Conservation (phyloP, 352 stramenopile species). For the Chrysophaeum taylorii region DNA sequence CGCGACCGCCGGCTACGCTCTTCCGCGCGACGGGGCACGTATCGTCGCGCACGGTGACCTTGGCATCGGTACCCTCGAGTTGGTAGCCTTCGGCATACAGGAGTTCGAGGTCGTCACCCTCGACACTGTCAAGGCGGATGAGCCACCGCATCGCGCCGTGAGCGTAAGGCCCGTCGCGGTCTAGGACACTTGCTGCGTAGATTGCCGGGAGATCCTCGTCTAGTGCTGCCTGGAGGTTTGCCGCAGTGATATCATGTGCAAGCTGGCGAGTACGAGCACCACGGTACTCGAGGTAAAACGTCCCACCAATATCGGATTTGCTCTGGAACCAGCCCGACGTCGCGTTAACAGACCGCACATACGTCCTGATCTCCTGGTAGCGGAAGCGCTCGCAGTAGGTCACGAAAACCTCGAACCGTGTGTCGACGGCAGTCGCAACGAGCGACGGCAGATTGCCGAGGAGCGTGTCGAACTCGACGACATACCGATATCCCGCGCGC, state of each 20-base stretch:
- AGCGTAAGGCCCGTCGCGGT: slow-evolving; percentile 51
- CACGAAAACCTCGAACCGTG: slow-evolving; percentile 33
- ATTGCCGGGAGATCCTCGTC: slow-evolving; percentile 53
- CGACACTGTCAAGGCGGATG: slow-evolving; percentile 43
- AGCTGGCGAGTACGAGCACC: slow-evolving; percentile 58
- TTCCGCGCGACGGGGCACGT: slow-evolving; percentile 25
- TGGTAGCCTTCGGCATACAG: slow-evolving; percentile 48
- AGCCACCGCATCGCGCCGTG: slow-evolving; percentile 37
- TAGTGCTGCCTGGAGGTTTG: slow-evolving; percentile 48
- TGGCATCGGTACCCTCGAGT: slow-evolving; percentile 29
- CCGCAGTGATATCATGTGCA: slow-evolving; percentile 46
- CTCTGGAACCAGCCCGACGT: not conserved
- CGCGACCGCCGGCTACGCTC: slow-evolving; percentile 9
- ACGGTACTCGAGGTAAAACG: slow-evolving; percentile 66
- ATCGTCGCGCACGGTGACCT: slow-evolving; percentile 27
- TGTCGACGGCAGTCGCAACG: not conserved
- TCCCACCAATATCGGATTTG: slow-evolving; percentile 53
- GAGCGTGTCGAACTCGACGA: slow-evolving; percentile 77
- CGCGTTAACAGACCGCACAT: not conserved
- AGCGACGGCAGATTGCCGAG: slow-evolving; percentile 51
- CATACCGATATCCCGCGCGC: slow-evolving; percentile 51
- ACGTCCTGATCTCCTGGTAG: slow-evolving; percentile 46
- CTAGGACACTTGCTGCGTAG: slow-evolving; percentile 51
- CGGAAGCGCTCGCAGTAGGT: slow-evolving; percentile 67
- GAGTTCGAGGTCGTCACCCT: slow-evolving; percentile 35